Evolutionary conservation across 1,139 yeast genomes (phyloP), one percentile per base, ranked within the genome.

Genomic region (Hansenula sp.): DNA sequence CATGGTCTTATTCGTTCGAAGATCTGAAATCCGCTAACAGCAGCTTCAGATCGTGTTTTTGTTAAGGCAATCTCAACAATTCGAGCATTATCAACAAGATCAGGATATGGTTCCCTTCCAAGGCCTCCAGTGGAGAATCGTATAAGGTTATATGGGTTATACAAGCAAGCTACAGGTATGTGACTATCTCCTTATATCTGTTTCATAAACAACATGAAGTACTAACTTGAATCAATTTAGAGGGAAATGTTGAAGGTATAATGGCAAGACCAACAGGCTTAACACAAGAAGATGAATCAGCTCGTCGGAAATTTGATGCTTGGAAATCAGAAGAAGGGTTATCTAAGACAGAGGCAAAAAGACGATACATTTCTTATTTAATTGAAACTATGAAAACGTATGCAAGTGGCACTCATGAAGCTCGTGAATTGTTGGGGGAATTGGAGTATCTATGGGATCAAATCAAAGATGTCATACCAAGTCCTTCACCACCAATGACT

Each of bases 41-140:
- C 44, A 11, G 45, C 41, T 30, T 38, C 51, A 78, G 94, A 86
- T 65, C 79, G 89, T 42, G 91, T 85, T 7, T 86, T 86, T 62
- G 84, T 79, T 31, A 83, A 83, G 66, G 95, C 96, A 10, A 85
- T 88, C 47, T 71, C 89, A 37, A 85, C 95, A 10, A 84, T 88
- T 44, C 73, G 86, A 49, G 79, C 90, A 5, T 69, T 88, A 42
- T 82, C 93, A 10, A 76, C 86, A 7, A 71, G 86, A 41, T 74
- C 85, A 15, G 81, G 81, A 44, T 76, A 81, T 43, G 84, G 84
- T n/a, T 72, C 86, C 9, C 68, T 86, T 39, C 88, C 94, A 0
- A 74, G 91, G 38, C 96, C 96, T 0, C 91, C 95, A 1, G 79
- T 88, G 2, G 86, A 82, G 44, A 79, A 74, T 48, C 65, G 96